A percentile compares a stretch with the other conserved stretches of the same genome.
Conservation (phyloP, 495 filamentous ascomycete species). For the Tuber melanosporum region DNA sequence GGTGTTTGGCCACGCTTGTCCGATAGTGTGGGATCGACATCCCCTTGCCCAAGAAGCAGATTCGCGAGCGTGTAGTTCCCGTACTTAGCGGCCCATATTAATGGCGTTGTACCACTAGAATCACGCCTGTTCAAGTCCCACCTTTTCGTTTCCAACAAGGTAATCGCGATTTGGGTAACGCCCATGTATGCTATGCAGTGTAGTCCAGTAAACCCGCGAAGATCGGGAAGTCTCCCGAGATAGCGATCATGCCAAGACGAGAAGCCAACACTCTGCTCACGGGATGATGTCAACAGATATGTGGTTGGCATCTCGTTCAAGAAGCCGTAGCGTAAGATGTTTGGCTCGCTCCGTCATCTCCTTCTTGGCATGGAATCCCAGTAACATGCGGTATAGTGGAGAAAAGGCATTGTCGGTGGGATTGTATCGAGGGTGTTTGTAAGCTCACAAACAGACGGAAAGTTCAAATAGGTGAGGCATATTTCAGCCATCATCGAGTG, state of each 20-base stretch:
- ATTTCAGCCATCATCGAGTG: background rate
- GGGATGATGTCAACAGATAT: background rate
- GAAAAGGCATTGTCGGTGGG: too few relatives aligned
- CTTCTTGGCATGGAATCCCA: background rate
- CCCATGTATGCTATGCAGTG: background rate
- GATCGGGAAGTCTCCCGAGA: background rate
- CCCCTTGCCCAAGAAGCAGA: slow-evolving; percentile 24
- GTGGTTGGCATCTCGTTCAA: background rate
- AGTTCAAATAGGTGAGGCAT: background rate
- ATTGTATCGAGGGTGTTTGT: background rate
- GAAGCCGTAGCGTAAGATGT: too few relatives aligned
- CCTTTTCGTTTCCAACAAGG: background rate
- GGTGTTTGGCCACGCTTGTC: slow-evolving; percentile 29
- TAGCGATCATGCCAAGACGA: background rate
- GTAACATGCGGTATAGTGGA: background rate
- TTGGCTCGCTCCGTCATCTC: too few relatives aligned
- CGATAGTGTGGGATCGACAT: slow-evolving; percentile 11
- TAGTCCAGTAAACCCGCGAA: background rate
- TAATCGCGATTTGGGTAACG: background rate
- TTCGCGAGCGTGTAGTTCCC: slow-evolving; percentile 27
- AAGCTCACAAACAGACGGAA: background rate
- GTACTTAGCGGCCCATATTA: slow-evolving; percentile 23
- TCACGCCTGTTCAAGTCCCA: background rate
- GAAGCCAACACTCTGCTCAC: background rate
- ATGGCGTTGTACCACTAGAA: slow-evolving; percentile 21